phyloP scores from a whole-genome alignment of 176 grass and related monocot genomes.

The Hyparrhenia diplandra region DNA sequence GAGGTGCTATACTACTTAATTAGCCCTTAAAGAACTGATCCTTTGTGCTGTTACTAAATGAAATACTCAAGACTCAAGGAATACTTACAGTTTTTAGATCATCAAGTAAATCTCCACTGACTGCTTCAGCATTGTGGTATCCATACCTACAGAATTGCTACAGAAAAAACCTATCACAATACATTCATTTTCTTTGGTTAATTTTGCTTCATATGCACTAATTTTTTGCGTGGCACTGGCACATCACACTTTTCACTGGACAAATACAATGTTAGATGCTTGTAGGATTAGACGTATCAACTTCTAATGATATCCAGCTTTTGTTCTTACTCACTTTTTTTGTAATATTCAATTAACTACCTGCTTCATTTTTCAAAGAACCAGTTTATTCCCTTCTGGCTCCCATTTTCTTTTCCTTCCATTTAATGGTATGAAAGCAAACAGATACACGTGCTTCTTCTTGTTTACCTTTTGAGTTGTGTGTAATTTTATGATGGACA shows the following conservation, averaged over 20 bases:
- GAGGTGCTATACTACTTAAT: neutral
- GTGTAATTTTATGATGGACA: neutral
- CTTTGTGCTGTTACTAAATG: neutral
- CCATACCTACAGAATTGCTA: neutral
- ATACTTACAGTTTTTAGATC: neutral
- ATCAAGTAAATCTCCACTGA: neutral
- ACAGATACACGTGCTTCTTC: neutral
- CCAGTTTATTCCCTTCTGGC: neutral
- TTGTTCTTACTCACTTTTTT: neutral
- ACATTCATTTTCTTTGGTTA: neutral
- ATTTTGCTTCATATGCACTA: neutral
- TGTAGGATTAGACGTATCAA: neutral
- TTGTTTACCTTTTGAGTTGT: neutral
- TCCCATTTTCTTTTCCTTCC: neutral
- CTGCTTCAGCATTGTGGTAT: neutral
- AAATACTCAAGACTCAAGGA: neutral
- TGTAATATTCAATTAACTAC: neutral
- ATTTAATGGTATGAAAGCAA: neutral
- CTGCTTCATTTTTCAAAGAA: neutral
- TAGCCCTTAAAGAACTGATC: neutral
- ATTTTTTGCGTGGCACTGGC: neutral
- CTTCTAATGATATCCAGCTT: neutral
- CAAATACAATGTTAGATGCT: neutral
- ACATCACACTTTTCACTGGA: neutral
- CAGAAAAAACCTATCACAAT: neutral